A percentile compares a stretch with the other conserved stretches of the same genome.
Evolutionary conservation across 169 alveolate genomes (phyloP).

Genomic region (Cryptosporidium ryanae): DNA sequence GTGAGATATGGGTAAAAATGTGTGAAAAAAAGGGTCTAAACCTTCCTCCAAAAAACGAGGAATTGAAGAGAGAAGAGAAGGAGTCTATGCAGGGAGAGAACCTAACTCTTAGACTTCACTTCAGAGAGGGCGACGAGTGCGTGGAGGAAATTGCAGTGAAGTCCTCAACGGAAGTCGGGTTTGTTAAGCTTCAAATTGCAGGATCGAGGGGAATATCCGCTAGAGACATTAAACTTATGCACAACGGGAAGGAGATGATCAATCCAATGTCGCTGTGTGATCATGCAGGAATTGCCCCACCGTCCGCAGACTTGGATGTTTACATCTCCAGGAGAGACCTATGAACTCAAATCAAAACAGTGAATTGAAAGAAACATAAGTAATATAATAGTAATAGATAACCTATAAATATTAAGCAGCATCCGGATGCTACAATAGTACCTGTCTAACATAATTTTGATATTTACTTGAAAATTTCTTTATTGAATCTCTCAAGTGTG

Average conservation of each 20-base stretch:
- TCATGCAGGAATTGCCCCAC: constrained; percentile 77
- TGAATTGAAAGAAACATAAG: background rate
- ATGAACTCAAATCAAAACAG: background rate
- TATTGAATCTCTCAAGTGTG: constrained; percentile 19
- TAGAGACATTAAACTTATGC: constrained; percentile 65
- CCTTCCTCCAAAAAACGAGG: constrained; percentile 70
- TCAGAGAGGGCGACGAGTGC: constrained; percentile 10
- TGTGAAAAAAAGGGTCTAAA: constrained; percentile 71
- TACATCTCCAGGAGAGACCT: constrained; percentile 6
- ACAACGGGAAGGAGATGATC: constrained; percentile 71
- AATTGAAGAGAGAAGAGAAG: constrained; percentile 53
- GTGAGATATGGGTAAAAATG: constrained; percentile 25
- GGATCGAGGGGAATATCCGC: constrained; percentile 69
- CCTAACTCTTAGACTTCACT: constrained; percentile 54
- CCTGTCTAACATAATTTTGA: constrained; percentile 74
- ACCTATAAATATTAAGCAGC: constrained; percentile 10
- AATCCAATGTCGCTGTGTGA: constrained; percentile 81
- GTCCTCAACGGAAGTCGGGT: constrained; percentile 80
- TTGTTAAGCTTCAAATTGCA: constrained; percentile 78
- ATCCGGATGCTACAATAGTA: constrained; percentile 36
- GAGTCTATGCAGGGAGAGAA: constrained; percentile 47
- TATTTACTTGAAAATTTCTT: constrained; percentile 27
- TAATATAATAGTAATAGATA: background rate
- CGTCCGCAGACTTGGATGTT: constrained; percentile 75
- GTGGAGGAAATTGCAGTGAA: constrained; percentile 74